phyloP scores from a whole-genome alignment of 106 monocot species.

The Allium fistulosum region DNA sequence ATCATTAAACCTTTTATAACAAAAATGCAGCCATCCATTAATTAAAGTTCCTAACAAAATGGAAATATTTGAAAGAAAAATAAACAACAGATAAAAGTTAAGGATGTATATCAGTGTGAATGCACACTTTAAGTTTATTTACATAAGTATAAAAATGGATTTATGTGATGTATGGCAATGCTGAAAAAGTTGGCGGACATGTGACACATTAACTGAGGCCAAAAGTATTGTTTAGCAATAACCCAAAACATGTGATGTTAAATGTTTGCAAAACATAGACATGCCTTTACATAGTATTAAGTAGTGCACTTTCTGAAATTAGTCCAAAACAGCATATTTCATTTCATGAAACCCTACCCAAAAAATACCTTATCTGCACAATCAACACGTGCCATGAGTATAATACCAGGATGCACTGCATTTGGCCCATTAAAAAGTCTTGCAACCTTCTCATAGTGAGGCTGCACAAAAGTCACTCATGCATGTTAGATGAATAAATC shows the following conservation, averaged over 20 bases:
- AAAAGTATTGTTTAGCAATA: not conserved
- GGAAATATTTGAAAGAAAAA: too few species aligned
- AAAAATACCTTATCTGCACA: conserved; percentile 80
- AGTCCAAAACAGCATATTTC: not conserved
- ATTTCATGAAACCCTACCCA: conserved; percentile 4
- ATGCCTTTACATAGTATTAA: not conserved
- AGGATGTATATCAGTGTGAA: too few species aligned
- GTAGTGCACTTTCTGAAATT: not conserved
- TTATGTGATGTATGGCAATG: too few species aligned
- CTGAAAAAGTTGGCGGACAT: too few species aligned
- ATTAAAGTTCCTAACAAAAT: too few species aligned
- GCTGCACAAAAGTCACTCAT: conserved; percentile 38
- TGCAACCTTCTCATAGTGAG: conserved; percentile 92
- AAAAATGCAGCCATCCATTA: too few species aligned
- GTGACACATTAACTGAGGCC: too few species aligned
- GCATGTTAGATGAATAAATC: too few species aligned
- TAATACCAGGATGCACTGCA: conserved; percentile 85
- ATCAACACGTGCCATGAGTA: conserved; percentile 84
- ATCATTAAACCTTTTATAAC: too few species aligned
- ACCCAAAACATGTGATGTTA: not conserved
- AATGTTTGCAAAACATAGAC: not conserved
- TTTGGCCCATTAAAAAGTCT: conserved; percentile 91
- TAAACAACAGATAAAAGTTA: too few species aligned
- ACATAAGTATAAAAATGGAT: too few species aligned
- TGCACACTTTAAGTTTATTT: too few species aligned